Evolutionary conservation across 129 eudicot genomes (phyloP).

Genomic region (Arctium lappa): DNA sequence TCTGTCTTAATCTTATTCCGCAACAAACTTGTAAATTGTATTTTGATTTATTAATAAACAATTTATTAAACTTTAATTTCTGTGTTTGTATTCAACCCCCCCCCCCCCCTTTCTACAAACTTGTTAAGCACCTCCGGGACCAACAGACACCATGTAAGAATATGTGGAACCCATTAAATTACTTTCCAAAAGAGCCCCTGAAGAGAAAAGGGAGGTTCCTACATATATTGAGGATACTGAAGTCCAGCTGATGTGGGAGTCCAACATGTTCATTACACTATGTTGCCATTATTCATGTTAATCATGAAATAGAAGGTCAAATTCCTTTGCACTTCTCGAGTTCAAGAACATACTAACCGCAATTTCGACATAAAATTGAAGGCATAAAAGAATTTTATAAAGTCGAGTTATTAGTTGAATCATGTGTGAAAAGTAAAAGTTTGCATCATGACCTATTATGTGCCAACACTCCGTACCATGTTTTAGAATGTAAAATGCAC

Average conservation of each 20-base stretch:
- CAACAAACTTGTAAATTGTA: no score
- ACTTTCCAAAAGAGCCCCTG: neutral
- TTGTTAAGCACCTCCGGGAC: no score
- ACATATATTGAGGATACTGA: no score
- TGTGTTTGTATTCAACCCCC: no score
- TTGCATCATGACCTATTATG: neutral
- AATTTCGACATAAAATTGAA: neutral
- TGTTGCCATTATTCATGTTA: neutral
- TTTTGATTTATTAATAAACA: no score
- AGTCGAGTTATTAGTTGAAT: neutral
- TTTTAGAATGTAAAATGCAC: slow-evolving; percentile 1
- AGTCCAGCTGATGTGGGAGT: neutral
- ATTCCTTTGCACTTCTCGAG: neutral
- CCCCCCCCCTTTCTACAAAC: no score
- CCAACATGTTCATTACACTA: neutral
- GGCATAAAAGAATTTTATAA: neutral
- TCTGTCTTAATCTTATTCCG: no score
- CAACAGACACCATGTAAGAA: neutral
- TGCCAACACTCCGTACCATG: neutral
- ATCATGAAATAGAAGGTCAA: neutral
- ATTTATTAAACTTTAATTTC: no score
- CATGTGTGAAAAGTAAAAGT: neutral
- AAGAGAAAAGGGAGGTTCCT: neutral
- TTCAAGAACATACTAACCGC: neutral
- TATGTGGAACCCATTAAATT: neutral